Base-by-base conservation (phyloP, 2,329 filamentous ascomycete genomes). In the Aureobasidium sp. region DNA sequence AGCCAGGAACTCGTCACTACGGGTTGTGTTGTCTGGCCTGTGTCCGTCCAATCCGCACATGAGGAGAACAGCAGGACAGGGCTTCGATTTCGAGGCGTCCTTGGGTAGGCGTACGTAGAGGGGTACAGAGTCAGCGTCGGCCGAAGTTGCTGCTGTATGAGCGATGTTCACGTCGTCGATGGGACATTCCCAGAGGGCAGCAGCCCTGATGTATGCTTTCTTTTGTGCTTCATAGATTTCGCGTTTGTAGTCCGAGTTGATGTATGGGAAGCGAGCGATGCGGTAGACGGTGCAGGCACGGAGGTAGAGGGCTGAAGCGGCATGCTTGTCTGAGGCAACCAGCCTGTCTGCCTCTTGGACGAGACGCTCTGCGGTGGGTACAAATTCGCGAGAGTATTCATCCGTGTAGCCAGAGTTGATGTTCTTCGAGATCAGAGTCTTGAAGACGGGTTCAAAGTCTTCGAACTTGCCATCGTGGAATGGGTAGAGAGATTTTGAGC, bases 31-130 rank as follows among this genome's bases (percentile, higher is more conserved):
- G 72, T 87, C 85, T 0, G 84, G 83, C 17, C 84, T 72, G 70
- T 87, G 85, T 3, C 84, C 84, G 69, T 87, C 84, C 8, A 87
- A 75, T 1, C 84, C 84, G 3, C 83, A 86, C 68, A 87, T 79
- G 5, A 87, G 74, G 0, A 87, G 69, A 1, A 87, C 79, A 0
- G 76, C 76, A 0, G 82, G 84, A 6, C 65, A 68, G 12, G 71
- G 72, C 27, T 68, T 68, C 3, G 69, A 64, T n/a, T 68, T 67
- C 6, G 67, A 71, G 1, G 74, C 70, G 34, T 57, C 62, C 15
- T 66, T 64, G 0, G 76, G 76, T 5, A 74, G 52, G 17, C 76
- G 70, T 7, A 76, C 65, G 64, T 75, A 77, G 2, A 77, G 65
- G 0, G 76, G 76, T 15, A 78, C 71, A 14, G 70, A 69, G 25